Conservation (phyloP, 2,329 filamentous ascomycete species). For the Macrophomina phaseolina region DNA sequence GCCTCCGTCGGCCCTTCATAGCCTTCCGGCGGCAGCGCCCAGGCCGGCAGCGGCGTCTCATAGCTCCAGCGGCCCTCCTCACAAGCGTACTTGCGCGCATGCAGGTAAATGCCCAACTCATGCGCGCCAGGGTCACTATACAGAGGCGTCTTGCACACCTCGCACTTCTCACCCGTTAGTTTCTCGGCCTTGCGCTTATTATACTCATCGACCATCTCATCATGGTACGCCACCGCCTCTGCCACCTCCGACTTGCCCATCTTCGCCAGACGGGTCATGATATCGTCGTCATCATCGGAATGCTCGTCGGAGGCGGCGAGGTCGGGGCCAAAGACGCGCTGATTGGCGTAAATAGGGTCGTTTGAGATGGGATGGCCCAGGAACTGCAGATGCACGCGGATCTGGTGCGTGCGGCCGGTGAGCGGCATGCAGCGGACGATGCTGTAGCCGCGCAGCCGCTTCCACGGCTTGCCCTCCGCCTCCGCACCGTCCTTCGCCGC, state of each 20-base stretch:
- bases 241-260: constrained; percentile 97
- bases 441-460: constrained; percentile 76
- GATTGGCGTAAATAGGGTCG: constrained; percentile 96
- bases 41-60: constrained; percentile 79
- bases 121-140: constrained; percentile 92
- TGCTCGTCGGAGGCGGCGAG: constrained; percentile 73
- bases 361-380: constrained; percentile 95
- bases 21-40: constrained; percentile 82
- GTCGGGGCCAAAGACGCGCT: constrained; percentile 83
- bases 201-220: constrained; percentile 90
- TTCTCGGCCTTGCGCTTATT: constrained; percentile 91
- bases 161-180: constrained; percentile 84
- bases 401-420: constrained; percentile 92
- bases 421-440: constrained; percentile 93
- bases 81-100: constrained; percentile 89
- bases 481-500: constrained; percentile 34
- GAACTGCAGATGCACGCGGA: constrained; percentile 93
- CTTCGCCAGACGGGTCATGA: constrained; percentile 80
- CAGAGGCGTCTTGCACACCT: constrained; percentile 81
- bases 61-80: constrained; percentile 85
- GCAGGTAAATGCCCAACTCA: constrained; percentile 91
- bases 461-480: constrained; percentile 53
- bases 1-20: constrained; percentile 73
- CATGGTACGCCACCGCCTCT: constrained; percentile 89
- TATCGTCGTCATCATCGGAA: constrained; percentile 81